phyloP scores from a whole-genome alignment of 1,284 basidiomycete species.

The Leccinum colubrinum region DNA sequence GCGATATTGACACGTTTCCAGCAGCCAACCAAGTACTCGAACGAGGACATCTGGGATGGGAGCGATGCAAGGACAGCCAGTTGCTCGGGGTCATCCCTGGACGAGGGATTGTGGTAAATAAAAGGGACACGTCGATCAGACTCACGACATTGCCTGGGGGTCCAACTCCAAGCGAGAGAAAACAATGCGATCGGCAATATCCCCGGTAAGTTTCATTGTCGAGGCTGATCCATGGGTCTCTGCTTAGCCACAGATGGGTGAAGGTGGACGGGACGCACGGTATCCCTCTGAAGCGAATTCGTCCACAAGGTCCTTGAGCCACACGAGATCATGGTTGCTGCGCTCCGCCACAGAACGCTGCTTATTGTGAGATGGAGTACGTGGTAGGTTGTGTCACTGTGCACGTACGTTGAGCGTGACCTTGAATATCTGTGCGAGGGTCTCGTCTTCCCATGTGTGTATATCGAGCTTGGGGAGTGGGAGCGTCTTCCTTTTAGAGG shows the following conservation, averaged over 20 bases:
- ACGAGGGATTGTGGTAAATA: neutral
- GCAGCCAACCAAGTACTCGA: constrained; percentile 88
- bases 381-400: neutral
- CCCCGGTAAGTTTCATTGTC: constrained; percentile 45
- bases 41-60: constrained; percentile 77
- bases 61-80: constrained; percentile 77
- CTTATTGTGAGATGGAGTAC: constrained; percentile 5
- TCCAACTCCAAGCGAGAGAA: constrained; percentile 88
- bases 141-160: constrained; percentile 70
- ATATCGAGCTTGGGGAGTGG: constrained; percentile 51
- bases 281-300: constrained; percentile 73
- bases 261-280: constrained; percentile 39
- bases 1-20: constrained; percentile 82
- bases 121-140: constrained; percentile 13
- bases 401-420: constrained; percentile 75
- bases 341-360: constrained; percentile 72
- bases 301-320: constrained; percentile 75
- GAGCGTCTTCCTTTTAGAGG: constrained; percentile 46
- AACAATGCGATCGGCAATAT: constrained; percentile 77
- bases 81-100: constrained; percentile 80
- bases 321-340: constrained; percentile 72
- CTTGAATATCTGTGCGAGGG: constrained; percentile 66
- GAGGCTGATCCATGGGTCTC: constrained; percentile 15
- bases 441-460: constrained; percentile 71
- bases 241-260: constrained; percentile 2